Evolutionary conservation across 768 basidiomycete species (phyloP), one percentile per base, ranked within the genome.

Genomic region (Phanerodontia chrysosporium): DNA sequence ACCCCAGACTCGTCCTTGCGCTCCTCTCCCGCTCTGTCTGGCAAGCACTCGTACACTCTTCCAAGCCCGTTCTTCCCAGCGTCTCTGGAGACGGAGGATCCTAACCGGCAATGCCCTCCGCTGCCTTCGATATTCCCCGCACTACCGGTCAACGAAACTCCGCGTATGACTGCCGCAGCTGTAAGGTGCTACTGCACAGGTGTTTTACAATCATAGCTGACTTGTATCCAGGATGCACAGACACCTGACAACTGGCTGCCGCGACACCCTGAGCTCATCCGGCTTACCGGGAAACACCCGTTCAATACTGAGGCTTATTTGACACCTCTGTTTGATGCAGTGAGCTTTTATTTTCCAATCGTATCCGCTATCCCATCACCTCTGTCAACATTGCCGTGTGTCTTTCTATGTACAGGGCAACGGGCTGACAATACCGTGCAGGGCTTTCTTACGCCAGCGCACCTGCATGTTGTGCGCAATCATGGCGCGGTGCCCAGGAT

Each of bases 221-320:
- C n/a, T n/a, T n/a, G n/a, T n/a, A n/a, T n/a, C n/a, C 55, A 73
- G 72, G 76, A 76, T 49, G 57, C 61, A 0, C 68, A 70, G 25
- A 76, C 77, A 3, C 76, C 76, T 0, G 78, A 79, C 57, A 71
- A 65, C n/a, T 78, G 77, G 76, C 45, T 78, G 49, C 69, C 69
- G 45, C 70, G 78, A 63, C 67, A 77, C 45, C 71, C 74, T 0
- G 60, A 65, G 18, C 74, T 83, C 45, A 70, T 84, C 24, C 76
- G 81, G 2, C 64, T 84, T 53, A 86, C 84, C 4, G 82, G 82
- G 25, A 78, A 80, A 61, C 85, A 85, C 66, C 85, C 85, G 0
- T 84, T 85, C 75, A 87, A 86, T 67, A 63, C 69, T 29, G 85
- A 86, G 65, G 73, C 82, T 0, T 73, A 66, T 21, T 70, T 85